Conservation (phyloP, 164 flowering plant species). For the Nelumbo lutea region DNA sequence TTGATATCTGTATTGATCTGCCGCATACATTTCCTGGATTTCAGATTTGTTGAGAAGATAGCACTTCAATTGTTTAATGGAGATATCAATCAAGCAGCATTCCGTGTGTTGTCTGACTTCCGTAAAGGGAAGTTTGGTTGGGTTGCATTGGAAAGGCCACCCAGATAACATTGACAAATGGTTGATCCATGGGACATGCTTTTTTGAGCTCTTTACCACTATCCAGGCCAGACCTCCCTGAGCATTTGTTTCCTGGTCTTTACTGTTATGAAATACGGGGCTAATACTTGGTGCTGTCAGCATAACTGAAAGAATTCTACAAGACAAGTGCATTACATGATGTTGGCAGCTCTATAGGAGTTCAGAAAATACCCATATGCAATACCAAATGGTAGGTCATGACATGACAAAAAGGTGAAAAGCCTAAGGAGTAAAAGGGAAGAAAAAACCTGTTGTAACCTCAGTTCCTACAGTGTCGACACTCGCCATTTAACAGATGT, state of each 20-base stretch:
- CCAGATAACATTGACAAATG: constrained; percentile 20
- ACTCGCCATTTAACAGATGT: no score
- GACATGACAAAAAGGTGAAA: no score
- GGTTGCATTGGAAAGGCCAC: constrained; percentile 88
- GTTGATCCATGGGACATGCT: not conserved
- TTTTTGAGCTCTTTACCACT: not conserved
- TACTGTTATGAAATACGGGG: no score
- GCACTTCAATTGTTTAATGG: constrained; percentile 75
- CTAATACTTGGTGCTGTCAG: no score
- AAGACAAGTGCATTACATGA: no score
- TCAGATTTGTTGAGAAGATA: constrained; percentile 81
- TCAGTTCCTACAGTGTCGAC: no score
- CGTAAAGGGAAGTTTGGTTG: constrained; percentile 95
- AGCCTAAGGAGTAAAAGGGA: no score
- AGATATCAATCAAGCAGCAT: constrained; percentile 81
- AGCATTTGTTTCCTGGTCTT: not conserved
- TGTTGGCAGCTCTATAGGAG: no score
- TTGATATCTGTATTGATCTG: constrained; percentile 7
- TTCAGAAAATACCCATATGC: no score
- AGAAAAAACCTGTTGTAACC: no score
- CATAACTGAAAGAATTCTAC: no score
- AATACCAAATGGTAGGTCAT: no score
- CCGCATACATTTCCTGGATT: not conserved
- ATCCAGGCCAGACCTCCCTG: not conserved
- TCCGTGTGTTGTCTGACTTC: constrained; percentile 78